phyloP scores from a whole-genome alignment of 495 filamentous ascomycete genomes.

The Choiromyces venosus region DNA sequence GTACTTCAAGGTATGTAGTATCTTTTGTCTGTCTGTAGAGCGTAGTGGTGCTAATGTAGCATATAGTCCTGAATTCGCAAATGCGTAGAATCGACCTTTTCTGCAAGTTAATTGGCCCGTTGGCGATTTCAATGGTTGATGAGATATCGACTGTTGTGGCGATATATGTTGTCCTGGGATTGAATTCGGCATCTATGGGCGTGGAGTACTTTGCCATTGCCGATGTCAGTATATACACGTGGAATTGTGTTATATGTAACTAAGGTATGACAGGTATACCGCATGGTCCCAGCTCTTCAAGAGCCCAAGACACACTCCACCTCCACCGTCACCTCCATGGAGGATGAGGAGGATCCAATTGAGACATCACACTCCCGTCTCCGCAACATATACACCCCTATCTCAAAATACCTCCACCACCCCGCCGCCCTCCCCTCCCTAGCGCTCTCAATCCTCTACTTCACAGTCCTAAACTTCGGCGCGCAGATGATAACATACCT shows the following conservation, averaged over 20 bases:
- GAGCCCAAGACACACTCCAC: slow-evolving; percentile 20
- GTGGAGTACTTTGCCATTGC: slow-evolving; percentile 51
- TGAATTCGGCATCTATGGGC: slow-evolving; percentile 44
- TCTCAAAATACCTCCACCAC: slow-evolving; percentile 52
- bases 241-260: no score
- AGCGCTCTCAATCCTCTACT: slow-evolving; percentile 51
- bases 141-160: slow-evolving; percentile 25
- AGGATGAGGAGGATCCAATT: slow-evolving; percentile 11
- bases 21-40: slow-evolving; percentile 5
- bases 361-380: slow-evolving; percentile 43
- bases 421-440: slow-evolving; percentile 54
- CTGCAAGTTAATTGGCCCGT: slow-evolving; percentile 63
- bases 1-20: background rate
- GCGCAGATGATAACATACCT: slow-evolving; percentile 58
- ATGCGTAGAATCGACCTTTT: slow-evolving; percentile 67
- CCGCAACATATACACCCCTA: slow-evolving; percentile 41
- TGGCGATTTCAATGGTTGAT: slow-evolving; percentile 48
- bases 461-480: slow-evolving; percentile 56
- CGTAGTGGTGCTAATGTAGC: background rate
- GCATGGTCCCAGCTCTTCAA: slow-evolving; percentile 45
- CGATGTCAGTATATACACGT: slow-evolving; percentile 1
- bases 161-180: slow-evolving; percentile 35
- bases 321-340: slow-evolving; percentile 41
- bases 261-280: slow-evolving; percentile 41
- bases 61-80: slow-evolving; percentile 50